Conservation (phyloP, 768 basidiomycete species). For the Tricholomella constricta region DNA sequence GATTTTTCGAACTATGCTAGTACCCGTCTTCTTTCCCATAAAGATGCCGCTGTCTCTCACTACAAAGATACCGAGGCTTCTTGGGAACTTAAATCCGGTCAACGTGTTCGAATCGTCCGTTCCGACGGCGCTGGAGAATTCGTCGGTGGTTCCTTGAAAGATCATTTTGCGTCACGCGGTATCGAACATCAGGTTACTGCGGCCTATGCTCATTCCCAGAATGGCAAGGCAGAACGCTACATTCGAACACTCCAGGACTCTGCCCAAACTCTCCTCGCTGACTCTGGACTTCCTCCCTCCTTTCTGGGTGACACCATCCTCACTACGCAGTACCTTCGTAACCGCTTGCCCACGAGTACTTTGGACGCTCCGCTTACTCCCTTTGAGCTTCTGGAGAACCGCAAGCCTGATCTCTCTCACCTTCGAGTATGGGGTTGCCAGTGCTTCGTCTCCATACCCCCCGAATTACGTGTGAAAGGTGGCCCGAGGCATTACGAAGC, state of each 20-base stretch:
- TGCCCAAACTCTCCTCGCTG: conserved; percentile 24
- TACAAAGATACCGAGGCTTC: neutral
- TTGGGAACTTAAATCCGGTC: conserved; percentile 1
- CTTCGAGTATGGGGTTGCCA: conserved; percentile 31
- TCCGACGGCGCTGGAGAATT: conserved; percentile 3
- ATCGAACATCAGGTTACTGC: conserved; percentile 16
- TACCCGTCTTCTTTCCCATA: neutral
- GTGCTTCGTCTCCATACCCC: conserved; percentile 23
- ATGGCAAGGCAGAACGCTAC: conserved; percentile 31
- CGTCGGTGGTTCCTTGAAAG: neutral
- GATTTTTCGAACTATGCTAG: conserved; percentile 19
- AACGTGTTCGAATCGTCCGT: neutral
- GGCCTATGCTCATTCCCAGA: conserved; percentile 34
- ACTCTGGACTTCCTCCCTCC: conserved; percentile 19
- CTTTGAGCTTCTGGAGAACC: conserved; percentile 16
- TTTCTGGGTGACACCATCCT: conserved; percentile 27
- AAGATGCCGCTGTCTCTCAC: conserved; percentile 6
- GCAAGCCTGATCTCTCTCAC: conserved; percentile 29
- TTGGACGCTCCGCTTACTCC: conserved; percentile 22
- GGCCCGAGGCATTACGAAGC: conserved; percentile 15
- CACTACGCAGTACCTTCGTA: conserved; percentile 21
- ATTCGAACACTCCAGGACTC: conserved; percentile 29
- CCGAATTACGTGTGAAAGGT: conserved; percentile 20
- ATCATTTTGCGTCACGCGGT: neutral
- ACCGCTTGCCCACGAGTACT: conserved; percentile 24